phyloP scores from a whole-genome alignment of 352 stramenopile species.

The Globisporangium mamillatum region DNA sequence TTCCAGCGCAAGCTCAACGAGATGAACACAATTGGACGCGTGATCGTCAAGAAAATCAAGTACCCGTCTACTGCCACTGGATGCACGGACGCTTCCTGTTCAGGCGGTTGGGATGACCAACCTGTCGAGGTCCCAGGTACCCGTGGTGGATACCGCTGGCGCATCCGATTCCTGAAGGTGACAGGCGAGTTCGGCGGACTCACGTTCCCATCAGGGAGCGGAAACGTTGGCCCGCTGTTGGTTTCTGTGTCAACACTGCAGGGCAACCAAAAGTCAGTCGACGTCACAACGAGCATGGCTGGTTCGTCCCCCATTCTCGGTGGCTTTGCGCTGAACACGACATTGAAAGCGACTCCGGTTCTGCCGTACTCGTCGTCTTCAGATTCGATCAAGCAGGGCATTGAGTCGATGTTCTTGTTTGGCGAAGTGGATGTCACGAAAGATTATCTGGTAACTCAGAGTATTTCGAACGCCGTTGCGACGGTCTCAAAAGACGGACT shows the following conservation, averaged over 20 bases:
- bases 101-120: constrained; percentile 90
- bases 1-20: constrained; percentile 93
- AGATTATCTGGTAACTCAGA: constrained; percentile 46
- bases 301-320: constrained; percentile 54
- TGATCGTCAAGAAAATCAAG: constrained; percentile 87
- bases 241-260: constrained; percentile 34
- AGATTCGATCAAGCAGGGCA: constrained; percentile 62
- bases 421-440: constrained; percentile 68
- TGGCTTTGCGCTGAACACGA: constrained; percentile 48
- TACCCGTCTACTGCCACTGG: constrained; percentile 80
- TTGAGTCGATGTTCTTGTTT: constrained; percentile 75
- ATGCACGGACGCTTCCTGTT: constrained; percentile 48
- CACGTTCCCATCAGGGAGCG: constrained; percentile 74
- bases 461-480: constrained; percentile 52
- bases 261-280: constrained; percentile 45
- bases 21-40: constrained; percentile 91
- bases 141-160: constrained; percentile 78
- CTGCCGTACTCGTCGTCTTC: constrained; percentile 59
- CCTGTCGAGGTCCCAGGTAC: constrained; percentile 75
- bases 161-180: constrained; percentile 68
- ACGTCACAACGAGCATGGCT: constrained; percentile 48
- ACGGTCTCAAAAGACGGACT: constrained; percentile 52
- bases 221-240: constrained; percentile 63
- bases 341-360: constrained; percentile 34
- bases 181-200: constrained; percentile 68